Conservation (phyloP, 2,329 filamentous ascomycete genomes). For the Paecilomyces formosus region DNA sequence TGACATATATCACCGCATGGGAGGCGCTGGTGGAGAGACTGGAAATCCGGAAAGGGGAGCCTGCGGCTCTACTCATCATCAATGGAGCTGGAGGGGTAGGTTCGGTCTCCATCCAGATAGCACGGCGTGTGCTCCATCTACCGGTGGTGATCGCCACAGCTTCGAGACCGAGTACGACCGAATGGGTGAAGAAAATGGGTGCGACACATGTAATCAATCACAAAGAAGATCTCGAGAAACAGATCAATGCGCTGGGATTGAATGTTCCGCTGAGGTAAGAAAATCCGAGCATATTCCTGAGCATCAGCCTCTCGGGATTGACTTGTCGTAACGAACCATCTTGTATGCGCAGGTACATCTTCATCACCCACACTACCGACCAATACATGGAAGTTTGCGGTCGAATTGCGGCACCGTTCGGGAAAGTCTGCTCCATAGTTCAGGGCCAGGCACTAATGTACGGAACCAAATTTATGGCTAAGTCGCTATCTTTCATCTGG, state of each 20-base stretch:
- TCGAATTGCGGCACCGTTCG: constrained; percentile 36
- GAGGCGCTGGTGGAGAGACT: constrained; percentile 38
- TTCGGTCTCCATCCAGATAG: constrained; percentile 39
- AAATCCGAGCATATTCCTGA: neutral
- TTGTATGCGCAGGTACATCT: constrained; percentile 34
- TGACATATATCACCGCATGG: constrained; percentile 39
- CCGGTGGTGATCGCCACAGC: constrained; percentile 40
- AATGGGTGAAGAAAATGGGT: constrained; percentile 34
- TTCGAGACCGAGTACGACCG: constrained; percentile 32
- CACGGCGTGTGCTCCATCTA: constrained; percentile 29
- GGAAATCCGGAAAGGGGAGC: constrained; percentile 30
- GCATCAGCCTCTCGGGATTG: neutral
- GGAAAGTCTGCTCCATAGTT: constrained; percentile 40
- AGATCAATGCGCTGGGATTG: neutral
- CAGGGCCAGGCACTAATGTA: constrained; percentile 39
- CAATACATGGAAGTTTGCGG: constrained; percentile 33
- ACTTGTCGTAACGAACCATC: constrained; percentile 11
- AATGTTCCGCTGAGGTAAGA: neutral
- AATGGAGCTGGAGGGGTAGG: constrained; percentile 42
- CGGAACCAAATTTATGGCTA: constrained; percentile 40
- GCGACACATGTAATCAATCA: constrained; percentile 40
- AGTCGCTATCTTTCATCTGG: constrained; percentile 38
- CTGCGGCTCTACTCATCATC: constrained; percentile 37
- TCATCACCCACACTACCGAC: constrained; percentile 36
- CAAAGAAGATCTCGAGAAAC: constrained; percentile 20